These are phyloP conservation scores for Boletus vinaceobasis DNA, from an alignment of 768 basidiomycete genomes.

Conservation along the genomic window DNA sequence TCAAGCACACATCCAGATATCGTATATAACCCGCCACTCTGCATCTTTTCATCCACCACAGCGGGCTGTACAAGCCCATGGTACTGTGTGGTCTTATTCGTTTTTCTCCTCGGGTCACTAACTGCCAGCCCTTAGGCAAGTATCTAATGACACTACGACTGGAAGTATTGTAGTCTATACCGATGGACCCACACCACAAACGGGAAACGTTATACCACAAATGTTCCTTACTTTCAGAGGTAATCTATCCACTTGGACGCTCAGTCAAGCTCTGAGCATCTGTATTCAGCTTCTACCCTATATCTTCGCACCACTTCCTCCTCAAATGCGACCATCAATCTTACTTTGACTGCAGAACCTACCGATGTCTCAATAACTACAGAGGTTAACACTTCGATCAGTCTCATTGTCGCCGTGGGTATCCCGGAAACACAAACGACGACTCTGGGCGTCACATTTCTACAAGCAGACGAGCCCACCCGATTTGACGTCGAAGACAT, in stretches of 20 bases:
- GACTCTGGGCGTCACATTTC: slow-evolving; percentile 41
- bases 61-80: slow-evolving; percentile 27
- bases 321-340: slow-evolving; percentile 52
- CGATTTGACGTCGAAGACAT: slow-evolving; percentile 40
- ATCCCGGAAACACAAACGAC: slow-evolving; percentile 40
- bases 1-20: slow-evolving; percentile 23
- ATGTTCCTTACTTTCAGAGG: slow-evolving; percentile 57
- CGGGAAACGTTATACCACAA: slow-evolving; percentile 49
- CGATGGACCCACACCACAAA: slow-evolving; percentile 40
- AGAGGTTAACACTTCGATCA: slow-evolving; percentile 41
- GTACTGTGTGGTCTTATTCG: background rate
- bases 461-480: slow-evolving; percentile 24
- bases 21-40: slow-evolving; percentile 28
- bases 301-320: slow-evolving; percentile 40
- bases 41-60: slow-evolving; percentile 6
- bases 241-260: slow-evolving; percentile 15
- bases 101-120: background rate
- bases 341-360: slow-evolving; percentile 43
- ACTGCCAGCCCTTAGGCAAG: slow-evolving; percentile 19
- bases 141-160: slow-evolving; percentile 11
- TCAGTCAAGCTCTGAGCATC: slow-evolving; percentile 4
- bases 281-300: slow-evolving; percentile 38
- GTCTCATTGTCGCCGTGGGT: slow-evolving; percentile 36
- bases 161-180: slow-evolving; percentile 32
- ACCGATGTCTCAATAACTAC: slow-evolving; percentile 34